Conservation (phyloP, 2,329 filamentous ascomycete genomes). For the Rutstroemia sp. region DNA sequence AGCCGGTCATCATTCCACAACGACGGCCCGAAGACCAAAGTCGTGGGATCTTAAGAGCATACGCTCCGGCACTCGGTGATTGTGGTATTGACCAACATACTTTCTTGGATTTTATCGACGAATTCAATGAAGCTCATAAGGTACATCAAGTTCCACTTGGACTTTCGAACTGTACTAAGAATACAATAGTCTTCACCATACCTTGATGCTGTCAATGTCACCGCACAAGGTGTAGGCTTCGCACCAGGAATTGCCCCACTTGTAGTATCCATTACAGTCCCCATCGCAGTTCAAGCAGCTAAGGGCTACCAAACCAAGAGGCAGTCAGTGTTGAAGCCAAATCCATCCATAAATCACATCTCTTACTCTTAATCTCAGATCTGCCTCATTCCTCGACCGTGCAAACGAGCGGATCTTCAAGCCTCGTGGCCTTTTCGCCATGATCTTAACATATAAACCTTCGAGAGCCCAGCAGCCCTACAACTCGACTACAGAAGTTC, state of each 20-base stretch:
- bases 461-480: slow-evolving; percentile 13
- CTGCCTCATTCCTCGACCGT: slow-evolving; percentile 44
- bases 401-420: slow-evolving; percentile 48
- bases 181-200: slow-evolving; percentile 23
- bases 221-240: slow-evolving; percentile 32
- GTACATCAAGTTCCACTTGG: background rate
- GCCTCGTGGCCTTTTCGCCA: slow-evolving; percentile 44
- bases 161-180: slow-evolving; percentile 1
- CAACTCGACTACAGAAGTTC: background rate
- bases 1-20: slow-evolving; percentile 45
- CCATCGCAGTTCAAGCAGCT: slow-evolving; percentile 33
- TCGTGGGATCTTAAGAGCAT: slow-evolving; percentile 40
- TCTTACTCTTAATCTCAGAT: slow-evolving; percentile 6
- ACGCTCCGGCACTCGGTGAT: slow-evolving; percentile 38
- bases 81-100: slow-evolving; percentile 39
- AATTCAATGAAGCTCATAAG: slow-evolving; percentile 33
- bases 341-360: too few species aligned
- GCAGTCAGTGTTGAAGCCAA: background rate
- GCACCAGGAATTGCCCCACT: slow-evolving; percentile 33
- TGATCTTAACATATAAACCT: slow-evolving; percentile 45
- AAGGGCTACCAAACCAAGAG: slow-evolving; percentile 24
- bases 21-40: slow-evolving; percentile 37
- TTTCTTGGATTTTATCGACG: slow-evolving; percentile 41
- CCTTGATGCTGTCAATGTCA: slow-evolving; percentile 36
- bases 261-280: slow-evolving; percentile 35